phyloP scores from a whole-genome alignment of 768 basidiomycete genomes.

The Podaxis carcinomalis region DNA sequence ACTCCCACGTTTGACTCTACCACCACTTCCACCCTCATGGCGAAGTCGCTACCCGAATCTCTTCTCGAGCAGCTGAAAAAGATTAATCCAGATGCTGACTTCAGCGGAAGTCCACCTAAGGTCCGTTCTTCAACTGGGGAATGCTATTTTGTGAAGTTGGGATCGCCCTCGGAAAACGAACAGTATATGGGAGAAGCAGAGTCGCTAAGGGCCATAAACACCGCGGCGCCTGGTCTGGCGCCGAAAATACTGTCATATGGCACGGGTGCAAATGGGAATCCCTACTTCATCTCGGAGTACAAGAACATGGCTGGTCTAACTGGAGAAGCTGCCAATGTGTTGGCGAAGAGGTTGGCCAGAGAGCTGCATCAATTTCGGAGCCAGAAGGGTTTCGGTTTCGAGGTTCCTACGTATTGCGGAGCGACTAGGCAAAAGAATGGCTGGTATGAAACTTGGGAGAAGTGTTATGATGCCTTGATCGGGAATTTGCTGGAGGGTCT shows the following conservation, averaged over 20 bases:
- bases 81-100: constrained; percentile 48
- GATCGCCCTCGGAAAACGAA: constrained; percentile 46
- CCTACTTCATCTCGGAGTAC: constrained; percentile 75
- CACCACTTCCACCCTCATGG: neutral
- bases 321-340: constrained; percentile 36
- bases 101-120: constrained; percentile 40
- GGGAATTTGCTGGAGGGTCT: constrained; percentile 51
- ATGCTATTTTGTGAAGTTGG: constrained; percentile 61
- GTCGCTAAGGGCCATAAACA: constrained; percentile 58
- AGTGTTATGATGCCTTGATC: constrained; percentile 61
- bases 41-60: neutral
- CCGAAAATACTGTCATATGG: constrained; percentile 55
- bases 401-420: constrained; percentile 74
- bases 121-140: constrained; percentile 54
- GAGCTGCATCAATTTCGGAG: constrained; percentile 62
- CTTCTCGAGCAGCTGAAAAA: constrained; percentile 28
- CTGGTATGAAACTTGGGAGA: constrained; percentile 69
- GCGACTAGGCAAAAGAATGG: constrained; percentile 67
- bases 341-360: constrained; percentile 60
- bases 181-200: constrained; percentile 69
- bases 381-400: constrained; percentile 60
- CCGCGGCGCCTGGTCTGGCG: constrained; percentile 64
- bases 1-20: too few relatives aligned
- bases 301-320: constrained; percentile 52
- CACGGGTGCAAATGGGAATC: constrained; percentile 33